Conservation (phyloP, 1,284 basidiomycete genomes). For the Ceratobasidium sp. region DNA sequence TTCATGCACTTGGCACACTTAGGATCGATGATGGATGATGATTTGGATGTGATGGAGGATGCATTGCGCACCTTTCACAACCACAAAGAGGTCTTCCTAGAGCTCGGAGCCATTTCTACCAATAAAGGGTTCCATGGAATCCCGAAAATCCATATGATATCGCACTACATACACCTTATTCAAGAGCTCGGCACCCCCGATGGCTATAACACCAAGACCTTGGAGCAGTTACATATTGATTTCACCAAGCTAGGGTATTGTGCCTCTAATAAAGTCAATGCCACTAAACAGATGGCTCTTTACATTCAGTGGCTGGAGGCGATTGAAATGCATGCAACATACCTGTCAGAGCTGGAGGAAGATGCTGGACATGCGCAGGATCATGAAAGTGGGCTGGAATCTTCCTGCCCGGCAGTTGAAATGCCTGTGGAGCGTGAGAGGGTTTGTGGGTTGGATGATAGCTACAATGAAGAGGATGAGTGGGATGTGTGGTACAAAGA, state of each 20-base stretch:
- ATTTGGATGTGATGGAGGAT: conserved; percentile 37
- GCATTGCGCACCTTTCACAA: neutral
- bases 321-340: conserved; percentile 24
- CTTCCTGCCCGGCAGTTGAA: too few species aligned
- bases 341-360: too few species aligned
- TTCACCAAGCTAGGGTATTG: too few species aligned
- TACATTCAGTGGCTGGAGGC: conserved; percentile 31
- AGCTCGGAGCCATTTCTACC: conserved; percentile 1
- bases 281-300: conserved; percentile 39
- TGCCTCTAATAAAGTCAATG: neutral
- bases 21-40: neutral
- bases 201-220: conserved; percentile 41
- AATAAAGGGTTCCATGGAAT: conserved; percentile 44
- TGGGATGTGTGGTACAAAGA: too few species aligned
- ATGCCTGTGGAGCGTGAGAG: too few species aligned
- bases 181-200: conserved; percentile 37
- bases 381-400: too few species aligned
- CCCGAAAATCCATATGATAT: conserved; percentile 38
- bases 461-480: too few species aligned
- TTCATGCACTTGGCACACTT: conserved; percentile 48
- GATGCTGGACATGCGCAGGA: too few species aligned
- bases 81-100: conserved; percentile 41
- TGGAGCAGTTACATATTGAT: conserved; percentile 33
- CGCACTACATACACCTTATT: conserved; percentile 34
- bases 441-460: too few species aligned